Conservation (phyloP, 352 stramenopile species). For the Pythium plurisporium region DNA sequence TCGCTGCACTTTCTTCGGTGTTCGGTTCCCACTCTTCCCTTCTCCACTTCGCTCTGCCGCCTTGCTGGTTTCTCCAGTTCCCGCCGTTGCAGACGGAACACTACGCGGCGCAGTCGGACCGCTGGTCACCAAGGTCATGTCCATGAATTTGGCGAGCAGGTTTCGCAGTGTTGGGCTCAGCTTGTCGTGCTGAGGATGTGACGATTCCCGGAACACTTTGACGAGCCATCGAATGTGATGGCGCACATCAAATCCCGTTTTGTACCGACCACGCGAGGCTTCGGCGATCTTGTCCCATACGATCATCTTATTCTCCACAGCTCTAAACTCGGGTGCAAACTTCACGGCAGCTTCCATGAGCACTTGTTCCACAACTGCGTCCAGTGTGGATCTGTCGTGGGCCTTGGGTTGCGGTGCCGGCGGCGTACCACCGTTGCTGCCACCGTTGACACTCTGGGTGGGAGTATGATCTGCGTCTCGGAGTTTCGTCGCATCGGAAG, state of each 20-base stretch:
- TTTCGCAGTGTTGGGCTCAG: not conserved
- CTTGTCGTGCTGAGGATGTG: not conserved
- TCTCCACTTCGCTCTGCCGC: too few species aligned
- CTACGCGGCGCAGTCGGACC: not conserved
- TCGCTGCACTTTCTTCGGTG: not conserved
- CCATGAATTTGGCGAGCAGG: not conserved
- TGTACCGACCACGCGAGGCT: not conserved
- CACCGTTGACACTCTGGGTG: too few species aligned
- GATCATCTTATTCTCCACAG: not conserved
- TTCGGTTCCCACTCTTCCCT: not conserved
- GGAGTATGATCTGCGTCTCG: too few species aligned
- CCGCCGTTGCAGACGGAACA: not conserved
- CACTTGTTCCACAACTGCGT: not conserved
- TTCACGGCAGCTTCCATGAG: not conserved
- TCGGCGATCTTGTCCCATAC: slow-evolving; percentile 1
- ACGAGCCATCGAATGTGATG: not conserved
- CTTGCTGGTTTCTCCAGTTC: not conserved
- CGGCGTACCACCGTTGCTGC: too few species aligned
- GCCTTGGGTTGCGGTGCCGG: not conserved
- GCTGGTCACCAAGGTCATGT: not conserved
- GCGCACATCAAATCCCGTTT: not conserved
- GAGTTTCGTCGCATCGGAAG: too few species aligned
- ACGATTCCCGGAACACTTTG: not conserved
- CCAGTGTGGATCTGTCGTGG: not conserved
- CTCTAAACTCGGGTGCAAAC: not conserved